These are phyloP conservation scores for Penicillium goetzii DNA, from an alignment of 495 filamentous ascomycete genomes.

Conservation along the genomic window DNA sequence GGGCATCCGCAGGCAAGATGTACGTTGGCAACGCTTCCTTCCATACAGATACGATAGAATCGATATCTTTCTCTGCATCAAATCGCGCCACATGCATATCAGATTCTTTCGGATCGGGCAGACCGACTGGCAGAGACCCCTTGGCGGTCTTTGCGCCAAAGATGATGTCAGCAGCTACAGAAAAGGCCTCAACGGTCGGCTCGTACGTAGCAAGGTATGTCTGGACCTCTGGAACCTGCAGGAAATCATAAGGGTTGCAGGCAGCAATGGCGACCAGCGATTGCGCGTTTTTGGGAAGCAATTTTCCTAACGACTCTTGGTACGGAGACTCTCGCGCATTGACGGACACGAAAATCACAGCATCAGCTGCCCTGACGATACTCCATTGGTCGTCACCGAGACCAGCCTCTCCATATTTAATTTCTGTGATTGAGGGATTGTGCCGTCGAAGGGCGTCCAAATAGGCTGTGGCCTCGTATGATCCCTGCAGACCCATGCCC, in stretches of 20 bases:
- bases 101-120: constrained; percentile 16
- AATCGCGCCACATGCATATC: constrained; percentile 28
- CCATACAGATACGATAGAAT: constrained; percentile 41
- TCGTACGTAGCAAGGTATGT: constrained; percentile 56
- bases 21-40: constrained; percentile 48
- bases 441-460: constrained; percentile 38
- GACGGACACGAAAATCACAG: constrained; percentile 46
- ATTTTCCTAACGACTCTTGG: constrained; percentile 42
- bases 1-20: constrained; percentile 29
- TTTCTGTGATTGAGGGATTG: constrained; percentile 32
- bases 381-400: constrained; percentile 37
- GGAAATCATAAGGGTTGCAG: constrained; percentile 55
- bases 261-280: constrained; percentile 47
- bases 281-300: constrained; percentile 35
- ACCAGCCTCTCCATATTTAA: constrained; percentile 38
- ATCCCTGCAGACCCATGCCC: constrained; percentile 41
- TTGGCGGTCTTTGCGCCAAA: constrained; percentile 39
- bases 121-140: constrained; percentile 44
- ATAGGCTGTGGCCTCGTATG: constrained; percentile 39
- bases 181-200: constrained; percentile 51
- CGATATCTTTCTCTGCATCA: constrained; percentile 35
- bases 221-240: constrained; percentile 41
- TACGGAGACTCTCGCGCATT: constrained; percentile 50
- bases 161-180: constrained; percentile 45
- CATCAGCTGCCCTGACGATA: constrained; percentile 40